Evolutionary conservation across 345 rosid species (phyloP).

Genomic region (Eucalyptus cloeziana): DNA sequence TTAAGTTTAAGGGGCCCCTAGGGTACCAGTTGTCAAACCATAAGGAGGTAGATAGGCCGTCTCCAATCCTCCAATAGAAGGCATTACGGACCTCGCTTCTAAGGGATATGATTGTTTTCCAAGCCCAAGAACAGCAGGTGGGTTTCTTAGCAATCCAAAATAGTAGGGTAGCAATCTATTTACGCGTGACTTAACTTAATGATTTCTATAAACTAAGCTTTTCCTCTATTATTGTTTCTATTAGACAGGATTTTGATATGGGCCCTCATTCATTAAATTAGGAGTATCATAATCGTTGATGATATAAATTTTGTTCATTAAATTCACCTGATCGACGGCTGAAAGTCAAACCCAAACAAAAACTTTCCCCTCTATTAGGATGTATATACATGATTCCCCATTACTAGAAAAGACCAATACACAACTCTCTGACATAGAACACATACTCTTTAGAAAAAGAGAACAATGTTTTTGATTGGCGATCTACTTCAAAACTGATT

Average conservation of each 20-base stretch:
- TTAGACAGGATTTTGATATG: neutral
- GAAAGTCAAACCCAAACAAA: neutral
- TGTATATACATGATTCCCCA: neutral
- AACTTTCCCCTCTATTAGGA: neutral
- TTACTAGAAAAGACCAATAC: neutral
- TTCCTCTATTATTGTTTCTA: neutral
- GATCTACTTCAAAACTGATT: neutral
- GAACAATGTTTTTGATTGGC: rapidly evolving
- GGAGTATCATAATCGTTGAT: neutral
- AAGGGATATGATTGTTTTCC: too few species aligned
- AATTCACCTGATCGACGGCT: neutral
- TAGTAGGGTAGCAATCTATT: neutral
- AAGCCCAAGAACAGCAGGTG: too few species aligned
- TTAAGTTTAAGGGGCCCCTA: too few species aligned
- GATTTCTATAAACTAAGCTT: neutral
- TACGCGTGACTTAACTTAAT: neutral
- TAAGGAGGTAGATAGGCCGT: too few species aligned
- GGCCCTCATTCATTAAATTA: neutral
- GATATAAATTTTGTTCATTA: neutral
- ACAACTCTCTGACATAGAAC: neutral
- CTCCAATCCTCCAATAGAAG: too few species aligned
- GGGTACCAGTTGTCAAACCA: too few species aligned
- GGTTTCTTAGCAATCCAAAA: neutral
- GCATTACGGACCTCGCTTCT: too few species aligned
- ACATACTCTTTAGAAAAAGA: too few species aligned